phyloP scores from a whole-genome alignment of 2,329 filamentous ascomycete genomes.

The Pestalotiopsis sp. region DNA sequence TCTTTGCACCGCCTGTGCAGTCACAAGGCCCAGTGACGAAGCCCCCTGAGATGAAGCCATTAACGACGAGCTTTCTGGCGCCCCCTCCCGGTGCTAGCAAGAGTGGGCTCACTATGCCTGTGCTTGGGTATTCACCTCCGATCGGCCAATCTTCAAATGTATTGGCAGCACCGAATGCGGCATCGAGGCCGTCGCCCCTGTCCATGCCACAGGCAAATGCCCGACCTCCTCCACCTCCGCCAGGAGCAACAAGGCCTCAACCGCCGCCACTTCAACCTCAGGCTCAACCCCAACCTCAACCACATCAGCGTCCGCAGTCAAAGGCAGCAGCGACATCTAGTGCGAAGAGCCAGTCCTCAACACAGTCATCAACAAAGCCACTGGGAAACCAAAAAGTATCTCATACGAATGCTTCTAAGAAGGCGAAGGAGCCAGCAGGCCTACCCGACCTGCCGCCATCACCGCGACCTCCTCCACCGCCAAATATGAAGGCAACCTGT shows the following conservation, averaged over 20 bases:
- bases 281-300: slow-evolving; percentile 12
- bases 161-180: slow-evolving; percentile 47
- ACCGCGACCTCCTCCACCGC: slow-evolving; percentile 33
- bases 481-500: slow-evolving; percentile 56
- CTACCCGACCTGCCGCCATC: slow-evolving; percentile 26
- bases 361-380: slow-evolving; percentile 20
- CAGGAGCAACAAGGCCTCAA: slow-evolving; percentile 16
- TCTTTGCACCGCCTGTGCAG: slow-evolving; percentile 33
- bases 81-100: slow-evolving; percentile 31
- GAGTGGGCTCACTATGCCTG: slow-evolving; percentile 35
- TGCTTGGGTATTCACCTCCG: slow-evolving; percentile 36
- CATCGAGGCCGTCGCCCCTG: slow-evolving; percentile 38
- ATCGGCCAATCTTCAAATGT: slow-evolving; percentile 37
- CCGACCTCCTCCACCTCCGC: slow-evolving; percentile 22
- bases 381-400: slow-evolving; percentile 22
- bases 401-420: slow-evolving; percentile 26
- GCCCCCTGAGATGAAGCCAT: slow-evolving; percentile 30
- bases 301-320: slow-evolving; percentile 19
- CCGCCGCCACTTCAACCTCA: slow-evolving; percentile 17
- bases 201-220: slow-evolving; percentile 35
- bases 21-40: slow-evolving; percentile 27
- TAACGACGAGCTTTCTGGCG: slow-evolving; percentile 33
- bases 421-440: slow-evolving; percentile 27
- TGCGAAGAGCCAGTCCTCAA: slow-evolving; percentile 9
- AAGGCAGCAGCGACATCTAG: slow-evolving; percentile 7